Evolutionary conservation across 31 red algal species (phyloP), one percentile per base, ranked within the genome.

Genomic region (Asparagopsis taxiformis): DNA sequence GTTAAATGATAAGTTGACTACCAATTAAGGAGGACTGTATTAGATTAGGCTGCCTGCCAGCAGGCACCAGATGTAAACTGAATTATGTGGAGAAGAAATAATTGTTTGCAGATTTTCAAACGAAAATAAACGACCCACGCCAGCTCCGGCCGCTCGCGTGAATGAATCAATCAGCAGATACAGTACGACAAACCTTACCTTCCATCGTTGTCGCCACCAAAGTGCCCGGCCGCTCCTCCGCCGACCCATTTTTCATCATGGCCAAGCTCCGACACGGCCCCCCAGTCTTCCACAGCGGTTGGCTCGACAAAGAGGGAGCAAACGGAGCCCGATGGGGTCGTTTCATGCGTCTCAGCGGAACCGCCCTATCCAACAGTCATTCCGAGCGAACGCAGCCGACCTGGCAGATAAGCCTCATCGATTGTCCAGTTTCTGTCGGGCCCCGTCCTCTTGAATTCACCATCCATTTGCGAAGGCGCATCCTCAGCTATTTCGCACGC

Each of bases 291-390:
- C 89, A 75, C 44, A 65, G 77, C 52, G 93, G 93, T 37, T 97
- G 93, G 93, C 75, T 97, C n/a, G 21, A 82, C 34, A 97, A 97
- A 56, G 87, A 91, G 62, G 88, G 88, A 19, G 37, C 28, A 29
- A 55, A 80, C 33, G 68, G 70, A 37, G 29, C 62, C 9, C 74
- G 31, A 19, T 85, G 64, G 54, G 65, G 68, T 3, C 87, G 93
- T 29, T 97, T 72, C 51, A 31, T 97, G 52, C 82, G 88, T 49
- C 84, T 97, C 60, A 81, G 82, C 25, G 86, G 82, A 52, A 82
- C 87, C 60, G 71, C 79, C 1, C 52, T 97, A 26, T 87, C 87
- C 29, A 91, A 88, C 57, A 89, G 90, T 31, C 87, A 91, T 79
- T 37, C 64, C 16, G 68, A 85, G 13, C 22, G 44, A 41, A 35